Evolutionary conservation across 192 early-diverging fungal species (phyloP).

Genomic region (Coemansia sp.): DNA sequence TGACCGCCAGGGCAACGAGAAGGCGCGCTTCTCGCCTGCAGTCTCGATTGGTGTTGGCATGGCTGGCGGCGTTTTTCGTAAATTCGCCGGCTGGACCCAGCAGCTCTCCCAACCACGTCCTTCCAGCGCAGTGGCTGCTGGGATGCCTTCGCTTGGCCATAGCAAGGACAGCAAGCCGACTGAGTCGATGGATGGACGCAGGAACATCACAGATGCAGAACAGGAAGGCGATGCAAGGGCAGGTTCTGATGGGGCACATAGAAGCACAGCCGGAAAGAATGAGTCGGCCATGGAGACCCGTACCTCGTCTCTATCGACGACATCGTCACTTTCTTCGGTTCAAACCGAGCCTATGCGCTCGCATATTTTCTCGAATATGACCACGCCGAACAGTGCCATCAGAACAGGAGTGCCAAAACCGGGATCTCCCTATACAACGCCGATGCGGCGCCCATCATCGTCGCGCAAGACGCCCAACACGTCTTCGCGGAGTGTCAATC

Average conservation of each 20-base stretch:
- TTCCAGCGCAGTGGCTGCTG: conserved; percentile 8
- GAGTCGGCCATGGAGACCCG: conserved; percentile 13
- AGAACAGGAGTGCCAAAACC: not conserved
- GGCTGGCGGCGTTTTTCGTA: conserved; percentile 31
- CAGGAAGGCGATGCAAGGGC: not conserved
- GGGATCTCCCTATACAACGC: conserved; percentile 18
- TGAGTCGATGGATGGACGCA: not conserved
- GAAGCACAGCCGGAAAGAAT: not conserved
- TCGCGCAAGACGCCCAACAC: conserved; percentile 22
- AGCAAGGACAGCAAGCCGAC: not conserved
- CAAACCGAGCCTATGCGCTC: conserved; percentile 48
- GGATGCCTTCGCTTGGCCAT: not conserved
- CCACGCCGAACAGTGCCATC: conserved; percentile 15
- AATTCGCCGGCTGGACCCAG: conserved; percentile 35
- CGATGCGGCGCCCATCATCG: conserved; percentile 19
- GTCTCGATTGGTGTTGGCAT: conserved; percentile 33
- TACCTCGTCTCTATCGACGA: conserved; percentile 27
- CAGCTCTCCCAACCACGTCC: conserved; percentile 20
- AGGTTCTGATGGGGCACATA: not conserved
- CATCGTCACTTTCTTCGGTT: conserved; percentile 37
- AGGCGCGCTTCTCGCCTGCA: not conserved
- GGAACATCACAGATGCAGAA: not conserved
- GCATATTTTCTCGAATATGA: conserved; percentile 24
- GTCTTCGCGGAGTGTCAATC: conserved; percentile 44
- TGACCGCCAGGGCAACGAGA: not conserved